Evolutionary conservation across 2,329 filamentous ascomycete species (phyloP).

Genomic region (Paecilomyces niveus): DNA sequence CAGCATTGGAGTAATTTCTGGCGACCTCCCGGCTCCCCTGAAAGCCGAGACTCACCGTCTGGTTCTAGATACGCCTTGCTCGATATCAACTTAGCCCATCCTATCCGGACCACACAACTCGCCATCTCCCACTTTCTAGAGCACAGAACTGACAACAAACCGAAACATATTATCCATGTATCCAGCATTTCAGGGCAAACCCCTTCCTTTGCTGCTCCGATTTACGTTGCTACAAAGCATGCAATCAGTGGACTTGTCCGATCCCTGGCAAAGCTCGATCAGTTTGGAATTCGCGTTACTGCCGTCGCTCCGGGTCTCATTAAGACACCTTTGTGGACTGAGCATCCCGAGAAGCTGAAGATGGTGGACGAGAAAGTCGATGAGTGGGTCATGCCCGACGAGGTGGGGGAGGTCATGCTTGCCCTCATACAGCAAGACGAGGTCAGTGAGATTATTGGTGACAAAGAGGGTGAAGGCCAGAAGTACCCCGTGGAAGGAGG

Average conservation of each 20-base stretch:
- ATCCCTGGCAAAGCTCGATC: constrained; percentile 43
- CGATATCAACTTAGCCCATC: constrained; percentile 48
- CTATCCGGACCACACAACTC: constrained; percentile 45
- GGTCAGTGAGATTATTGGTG: constrained; percentile 28
- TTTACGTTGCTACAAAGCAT: constrained; percentile 46
- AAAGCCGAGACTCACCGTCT: constrained; percentile 34
- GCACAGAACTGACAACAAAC: constrained; percentile 18
- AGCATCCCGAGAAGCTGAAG: constrained; percentile 53
- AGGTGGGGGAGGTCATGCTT: constrained; percentile 54
- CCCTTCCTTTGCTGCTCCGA: constrained; percentile 31
- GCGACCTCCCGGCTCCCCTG: constrained; percentile 37
- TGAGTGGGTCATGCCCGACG: constrained; percentile 54
- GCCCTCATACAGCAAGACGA: constrained; percentile 46
- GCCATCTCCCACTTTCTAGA: constrained; percentile 44
- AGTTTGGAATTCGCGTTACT: constrained; percentile 50
- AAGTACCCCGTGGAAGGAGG: constrained; percentile 39
- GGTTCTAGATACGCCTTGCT: constrained; percentile 38
- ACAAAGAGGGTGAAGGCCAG: constrained; percentile 20
- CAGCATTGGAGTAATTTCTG: constrained; percentile 46
- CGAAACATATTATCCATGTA: constrained; percentile 42
- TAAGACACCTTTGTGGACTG: constrained; percentile 56
- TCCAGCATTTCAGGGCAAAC: constrained; percentile 42
- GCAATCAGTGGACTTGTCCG: constrained; percentile 45
- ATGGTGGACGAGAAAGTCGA: constrained; percentile 44
- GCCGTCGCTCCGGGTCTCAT: constrained; percentile 55